Percentiles rank a stretch among this genome's conserved stretches.
Conservation (phyloP, 345 rosid genomes). For the Arabidopsis suecica region DNA sequence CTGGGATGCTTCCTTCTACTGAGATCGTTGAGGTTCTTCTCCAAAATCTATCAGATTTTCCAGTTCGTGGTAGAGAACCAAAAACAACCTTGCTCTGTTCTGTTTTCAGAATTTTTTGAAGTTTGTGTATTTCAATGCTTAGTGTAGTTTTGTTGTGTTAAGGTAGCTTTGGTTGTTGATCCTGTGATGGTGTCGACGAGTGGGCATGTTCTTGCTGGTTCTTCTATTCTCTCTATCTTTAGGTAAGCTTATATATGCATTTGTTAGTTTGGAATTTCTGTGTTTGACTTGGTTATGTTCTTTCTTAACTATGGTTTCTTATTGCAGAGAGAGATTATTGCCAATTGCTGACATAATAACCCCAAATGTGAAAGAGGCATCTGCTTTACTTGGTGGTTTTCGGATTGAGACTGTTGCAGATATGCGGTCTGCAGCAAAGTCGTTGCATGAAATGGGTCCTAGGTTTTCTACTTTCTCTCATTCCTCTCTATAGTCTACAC, state of each 20-base stretch:
- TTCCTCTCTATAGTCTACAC: neutral
- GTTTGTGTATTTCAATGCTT: slow-evolving; percentile 5
- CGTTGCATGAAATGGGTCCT: slow-evolving; percentile 79
- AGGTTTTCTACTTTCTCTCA: slow-evolving; percentile 54
- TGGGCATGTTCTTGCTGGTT: slow-evolving; percentile 85
- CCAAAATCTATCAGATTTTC: slow-evolving; percentile 61
- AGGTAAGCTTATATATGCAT: slow-evolving; percentile 51
- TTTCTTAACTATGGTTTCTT: slow-evolving; percentile 26
- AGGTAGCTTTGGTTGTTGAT: slow-evolving; percentile 95
- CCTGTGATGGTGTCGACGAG: slow-evolving; percentile 98
- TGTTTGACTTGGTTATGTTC: neutral
- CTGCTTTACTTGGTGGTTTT: slow-evolving; percentile 77
- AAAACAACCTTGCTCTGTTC: slow-evolving; percentile 10
- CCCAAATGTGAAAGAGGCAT: slow-evolving; percentile 92
- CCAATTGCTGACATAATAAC: slow-evolving; percentile 87
- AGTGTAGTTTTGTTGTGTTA: slow-evolving; percentile 42
- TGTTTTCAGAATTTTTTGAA: neutral
- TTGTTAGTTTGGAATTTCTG: slow-evolving; percentile 4
- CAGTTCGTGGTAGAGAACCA: slow-evolving; percentile 62
- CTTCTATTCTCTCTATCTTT: slow-evolving; percentile 69
- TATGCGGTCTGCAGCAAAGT: slow-evolving; percentile 77
- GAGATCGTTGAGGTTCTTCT: slow-evolving; percentile 66
- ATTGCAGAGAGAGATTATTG: slow-evolving; percentile 76
- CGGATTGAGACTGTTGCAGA: slow-evolving; percentile 67
- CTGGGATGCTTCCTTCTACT: slow-evolving; percentile 91